phyloP scores from a whole-genome alignment of 192 early-diverging fungal genomes.

The Geranomyces variabilis region DNA sequence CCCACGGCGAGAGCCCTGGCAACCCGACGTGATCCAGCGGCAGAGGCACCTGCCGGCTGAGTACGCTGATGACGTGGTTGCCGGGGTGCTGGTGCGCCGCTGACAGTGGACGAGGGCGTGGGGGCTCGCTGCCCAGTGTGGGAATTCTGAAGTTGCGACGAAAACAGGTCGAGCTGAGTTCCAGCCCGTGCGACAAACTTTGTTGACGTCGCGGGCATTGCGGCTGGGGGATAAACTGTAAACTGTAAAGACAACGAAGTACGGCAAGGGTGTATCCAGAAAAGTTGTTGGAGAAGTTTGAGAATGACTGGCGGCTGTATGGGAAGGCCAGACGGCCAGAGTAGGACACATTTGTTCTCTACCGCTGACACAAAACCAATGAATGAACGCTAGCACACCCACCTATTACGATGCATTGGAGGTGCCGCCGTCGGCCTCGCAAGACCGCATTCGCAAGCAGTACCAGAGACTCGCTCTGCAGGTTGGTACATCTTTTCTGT shows the following conservation, averaged over 20 bases:
- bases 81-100: not conserved
- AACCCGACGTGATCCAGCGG: not conserved
- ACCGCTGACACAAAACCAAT: too few relatives aligned
- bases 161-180: slow-evolving; percentile 27
- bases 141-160: slow-evolving; percentile 3
- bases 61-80: not conserved
- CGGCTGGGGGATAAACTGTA: too few relatives aligned
- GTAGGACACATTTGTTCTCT: too few relatives aligned
- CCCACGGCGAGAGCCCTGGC: not conserved
- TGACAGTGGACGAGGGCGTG: not conserved
- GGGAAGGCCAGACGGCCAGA: too few relatives aligned
- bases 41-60: not conserved
- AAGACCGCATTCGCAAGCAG: not conserved
- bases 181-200: slow-evolving; percentile 24
- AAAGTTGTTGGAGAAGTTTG: too few relatives aligned
- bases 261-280: too few relatives aligned
- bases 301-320: too few relatives aligned
- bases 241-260: too few relatives aligned
- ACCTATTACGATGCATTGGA: not conserved
- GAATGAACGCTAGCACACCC: too few relatives aligned
- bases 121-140: too few relatives aligned
- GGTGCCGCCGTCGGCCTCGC: not conserved
- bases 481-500: not conserved
- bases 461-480: not conserved
- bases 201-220: not conserved